phyloP scores from a whole-genome alignment of 1,284 basidiomycete species.

The Ganoderma boninense region DNA sequence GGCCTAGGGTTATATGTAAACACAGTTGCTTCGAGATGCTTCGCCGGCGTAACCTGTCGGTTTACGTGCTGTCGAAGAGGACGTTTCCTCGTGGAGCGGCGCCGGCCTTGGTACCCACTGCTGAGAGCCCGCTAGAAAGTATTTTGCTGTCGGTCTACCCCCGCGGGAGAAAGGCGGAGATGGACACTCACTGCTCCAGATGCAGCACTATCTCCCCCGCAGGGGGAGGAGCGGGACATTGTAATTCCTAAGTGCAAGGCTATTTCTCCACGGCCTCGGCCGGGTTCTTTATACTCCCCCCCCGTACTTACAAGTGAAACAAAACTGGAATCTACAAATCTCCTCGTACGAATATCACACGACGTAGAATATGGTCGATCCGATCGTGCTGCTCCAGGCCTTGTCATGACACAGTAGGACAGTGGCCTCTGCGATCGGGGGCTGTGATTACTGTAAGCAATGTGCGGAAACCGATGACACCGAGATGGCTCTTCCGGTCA shows the following conservation, averaged over 20 bases:
- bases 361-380: not conserved
- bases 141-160: not conserved
- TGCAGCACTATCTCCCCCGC: not conserved
- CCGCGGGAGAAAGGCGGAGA: not conserved
- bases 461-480: no score
- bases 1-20: not conserved
- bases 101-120: not conserved
- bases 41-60: not conserved
- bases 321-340: no score
- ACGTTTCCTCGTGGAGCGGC: not conserved
- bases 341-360: not conserved
- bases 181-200: not conserved
- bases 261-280: not conserved
- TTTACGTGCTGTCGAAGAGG: not conserved
- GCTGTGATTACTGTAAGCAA: not conserved
- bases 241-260: not conserved
- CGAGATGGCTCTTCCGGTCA: not conserved
- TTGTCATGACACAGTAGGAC: not conserved
- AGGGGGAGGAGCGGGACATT: not conserved
- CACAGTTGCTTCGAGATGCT: not conserved
- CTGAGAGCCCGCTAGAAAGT: not conserved
- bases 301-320: not conserved
- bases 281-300: not conserved
- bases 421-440: not conserved
- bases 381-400: not conserved